Conservation (phyloP, 257 asterid genomes). For the Penstemon eatonii region DNA sequence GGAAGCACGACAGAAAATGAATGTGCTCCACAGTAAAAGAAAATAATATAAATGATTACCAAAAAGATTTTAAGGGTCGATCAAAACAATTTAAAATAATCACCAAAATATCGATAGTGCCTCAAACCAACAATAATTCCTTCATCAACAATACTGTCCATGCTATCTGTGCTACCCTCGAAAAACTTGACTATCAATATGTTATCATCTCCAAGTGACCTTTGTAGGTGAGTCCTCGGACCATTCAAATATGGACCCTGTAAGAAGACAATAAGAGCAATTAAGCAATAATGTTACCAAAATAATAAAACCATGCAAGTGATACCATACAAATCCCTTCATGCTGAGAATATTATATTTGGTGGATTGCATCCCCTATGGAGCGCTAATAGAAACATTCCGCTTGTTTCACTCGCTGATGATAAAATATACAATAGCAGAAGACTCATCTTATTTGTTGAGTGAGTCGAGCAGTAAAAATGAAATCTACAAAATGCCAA, state of each 20-base stretch:
- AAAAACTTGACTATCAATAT: conserved; percentile 63
- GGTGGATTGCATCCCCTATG: not conserved
- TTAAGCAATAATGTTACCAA: not conserved
- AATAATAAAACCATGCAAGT: not conserved
- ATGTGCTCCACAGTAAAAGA: conserved; percentile 2
- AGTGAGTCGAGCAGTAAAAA: not conserved
- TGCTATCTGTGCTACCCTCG: conserved; percentile 33
- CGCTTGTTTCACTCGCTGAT: not conserved
- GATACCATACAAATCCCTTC: conserved; percentile 4
- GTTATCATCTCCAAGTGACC: conserved; percentile 67
- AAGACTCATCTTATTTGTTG: not conserved
- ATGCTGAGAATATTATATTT: not conserved
- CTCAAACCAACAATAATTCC: conserved; percentile 76
- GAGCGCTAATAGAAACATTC: not conserved
- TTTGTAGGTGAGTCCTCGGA: conserved; percentile 67
- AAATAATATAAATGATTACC: not conserved
- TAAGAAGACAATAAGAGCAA: conserved; percentile 11
- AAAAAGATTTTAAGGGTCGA: too few species aligned
- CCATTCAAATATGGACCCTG: conserved; percentile 79
- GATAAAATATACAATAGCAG: not conserved
- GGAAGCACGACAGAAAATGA: conserved; percentile 5
- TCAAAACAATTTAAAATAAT: conserved; percentile 8
- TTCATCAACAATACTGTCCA: conserved; percentile 37
- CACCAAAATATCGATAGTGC: conserved; percentile 72
- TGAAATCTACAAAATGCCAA: conserved; percentile 7